Base-by-base conservation (phyloP, 371 early-diverging fungal species). In the Saksenaea oblongispora region DNA sequence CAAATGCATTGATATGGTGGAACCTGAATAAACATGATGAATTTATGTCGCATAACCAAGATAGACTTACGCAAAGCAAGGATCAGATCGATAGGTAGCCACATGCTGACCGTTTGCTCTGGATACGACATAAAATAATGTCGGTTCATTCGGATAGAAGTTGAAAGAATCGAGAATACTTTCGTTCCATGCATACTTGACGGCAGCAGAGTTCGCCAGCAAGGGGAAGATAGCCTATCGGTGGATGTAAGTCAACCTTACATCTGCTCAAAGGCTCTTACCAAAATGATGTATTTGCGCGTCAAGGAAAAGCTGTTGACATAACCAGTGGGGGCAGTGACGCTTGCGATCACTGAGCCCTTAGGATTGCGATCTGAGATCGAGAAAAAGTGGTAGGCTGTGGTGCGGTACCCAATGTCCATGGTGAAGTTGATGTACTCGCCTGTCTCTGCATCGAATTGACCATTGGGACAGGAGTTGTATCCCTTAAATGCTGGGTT, bases 251-350 rank as follows among this genome's bases (percentile, higher is more conserved):
- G 41, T 17, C 15, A 24, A 18, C 2, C 42, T 5, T 44, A 26
- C 22, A 18, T 10, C 22, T 10, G 24, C 5, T 18, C 22, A 22
- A 17, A 14, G 1, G 18, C 7, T 22, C 64, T 62, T 53, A 85
- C 87, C 59, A 92, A 77, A 34, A 92, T 72, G 28, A 92, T 84
- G 63, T 90, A 91, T 14, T 83, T 79, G 0, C 82, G 82, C 0
- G 93, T 92, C 18, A 91, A 64, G 0, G 89, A 83, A 71, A 92
- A 91, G 44, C 87, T 86, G 71, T 93, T 89, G 28, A 92, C 83
- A 65, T 86, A 84, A 13, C 87, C 86, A 4, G 90, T 81, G 54
- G 84, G 84, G 36, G 89, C 89, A 2, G 69, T 69, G 22, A 92
- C 79, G 17, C 82, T 80, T 11, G 87, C 86, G 59, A 91, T 83